These are phyloP conservation scores for Cutaneotrichosporon cavernicola DNA, from an alignment of 1,284 basidiomycete species.

Conservation along the genomic window DNA sequence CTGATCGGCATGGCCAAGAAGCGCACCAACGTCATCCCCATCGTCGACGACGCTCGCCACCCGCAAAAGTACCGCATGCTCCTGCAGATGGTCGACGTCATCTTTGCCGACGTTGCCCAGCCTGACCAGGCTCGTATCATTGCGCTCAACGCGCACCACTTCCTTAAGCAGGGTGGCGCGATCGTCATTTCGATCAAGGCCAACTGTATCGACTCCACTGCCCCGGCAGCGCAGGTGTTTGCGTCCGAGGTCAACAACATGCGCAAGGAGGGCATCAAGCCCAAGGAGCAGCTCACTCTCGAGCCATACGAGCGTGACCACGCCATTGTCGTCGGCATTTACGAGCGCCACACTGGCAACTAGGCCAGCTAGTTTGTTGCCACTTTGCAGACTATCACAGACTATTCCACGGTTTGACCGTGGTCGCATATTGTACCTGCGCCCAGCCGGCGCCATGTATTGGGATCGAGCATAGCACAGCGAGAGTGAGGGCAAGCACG, in stretches of 20 bases:
- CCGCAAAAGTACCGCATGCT: slow-evolving; percentile 96
- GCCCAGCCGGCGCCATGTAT: slow-evolving; percentile 15
- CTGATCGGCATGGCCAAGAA: slow-evolving; percentile 99
- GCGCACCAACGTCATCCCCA: slow-evolving; percentile 97
- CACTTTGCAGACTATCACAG: slow-evolving; percentile 6
- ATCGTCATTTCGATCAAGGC: slow-evolving; percentile 98
- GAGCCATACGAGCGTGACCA: slow-evolving; percentile 60
- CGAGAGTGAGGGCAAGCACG: too few species aligned
- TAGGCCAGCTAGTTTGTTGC: not conserved
- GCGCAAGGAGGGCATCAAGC: slow-evolving; percentile 79
- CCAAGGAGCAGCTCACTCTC: slow-evolving; percentile 61
- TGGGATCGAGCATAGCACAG: slow-evolving; percentile 14
- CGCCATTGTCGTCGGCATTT: slow-evolving; percentile 53
- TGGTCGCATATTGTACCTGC: slow-evolving; percentile 13
- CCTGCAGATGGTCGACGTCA: slow-evolving; percentile 86
- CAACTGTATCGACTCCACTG: slow-evolving; percentile 96
- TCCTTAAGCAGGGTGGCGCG: slow-evolving; percentile 93
- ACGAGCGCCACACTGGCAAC: slow-evolving; percentile 44
- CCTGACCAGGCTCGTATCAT: slow-evolving; percentile 98
- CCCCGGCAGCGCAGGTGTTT: slow-evolving; percentile 85
- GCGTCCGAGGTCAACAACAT: slow-evolving; percentile 83
- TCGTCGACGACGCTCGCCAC: slow-evolving; percentile 93
- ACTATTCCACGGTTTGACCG: not conserved
- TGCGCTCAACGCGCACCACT: slow-evolving; percentile 87
- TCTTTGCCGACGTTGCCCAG: slow-evolving; percentile 98